Base-by-base conservation (phyloP, 768 basidiomycete species). In the Leccinellum rugosiceps region DNA sequence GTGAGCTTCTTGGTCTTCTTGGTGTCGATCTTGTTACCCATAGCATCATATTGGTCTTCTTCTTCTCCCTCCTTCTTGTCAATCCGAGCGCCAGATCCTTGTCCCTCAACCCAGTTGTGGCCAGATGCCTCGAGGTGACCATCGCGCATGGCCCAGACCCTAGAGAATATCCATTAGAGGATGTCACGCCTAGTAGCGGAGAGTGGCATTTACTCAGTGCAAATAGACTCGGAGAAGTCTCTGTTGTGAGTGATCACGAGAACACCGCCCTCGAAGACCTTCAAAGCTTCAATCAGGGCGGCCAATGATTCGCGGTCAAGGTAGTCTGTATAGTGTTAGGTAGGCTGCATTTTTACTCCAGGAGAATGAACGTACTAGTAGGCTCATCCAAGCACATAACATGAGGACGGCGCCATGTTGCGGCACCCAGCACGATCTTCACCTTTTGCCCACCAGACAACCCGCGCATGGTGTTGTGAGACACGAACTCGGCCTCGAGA, bases 81-180 rank as follows among this genome's bases (percentile, higher is more conserved):
- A 67, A 99, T 98, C 57, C 95, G 87, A 45, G 94, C 75, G 11
- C 96, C 96, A 19, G 93, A 82, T 55, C 97, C 97, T 75, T 99
- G 97, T 49, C 97, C 97, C 77, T 98, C 97, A 69, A 97, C 94
- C 96, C 95, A 97, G 84, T 97, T 96, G 83, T 96, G 94, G 60
- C 94, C 95, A 45, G 95, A 98, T 6, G 96, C 94, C 79, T 95
- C 93, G 62, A 98, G 86, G 66, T 80, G 87, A 68, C 97, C 97
- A 72, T 98, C 93, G 51, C 90, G 87, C 97, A 98, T 99, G 41
- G 97, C 96, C 97, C 97, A 98, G 43, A 98, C 94, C 80, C 78
- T 80, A 56, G 13, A 28, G 23, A 56, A 45, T 6, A 19, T 55
- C 4, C 19, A 47, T 61, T 49, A 55, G 52, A 28, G 0, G 50